Evolutionary conservation across 805 yeast species (phyloP).

Genomic region (Saturnispora hagleri): DNA sequence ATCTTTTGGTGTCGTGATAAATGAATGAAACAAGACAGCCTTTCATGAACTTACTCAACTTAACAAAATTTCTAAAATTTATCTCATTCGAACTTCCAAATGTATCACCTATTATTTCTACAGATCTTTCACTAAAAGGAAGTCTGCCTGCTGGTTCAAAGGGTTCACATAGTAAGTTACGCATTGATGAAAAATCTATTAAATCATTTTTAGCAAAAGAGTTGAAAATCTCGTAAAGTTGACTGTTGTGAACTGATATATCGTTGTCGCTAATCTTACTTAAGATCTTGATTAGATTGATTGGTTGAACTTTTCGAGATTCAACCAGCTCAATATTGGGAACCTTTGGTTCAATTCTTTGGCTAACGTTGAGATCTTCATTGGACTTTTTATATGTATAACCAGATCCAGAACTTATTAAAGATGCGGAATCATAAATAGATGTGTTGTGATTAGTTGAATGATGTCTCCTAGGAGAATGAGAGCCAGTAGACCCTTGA

Average conservation of each 20-base stretch:
- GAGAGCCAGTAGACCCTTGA: neutral
- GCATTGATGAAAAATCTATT: constrained; percentile 13
- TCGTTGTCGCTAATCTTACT: constrained; percentile 10
- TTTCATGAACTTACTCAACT: constrained; percentile 23
- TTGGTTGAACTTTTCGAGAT: neutral
- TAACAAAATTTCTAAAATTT: constrained; percentile 23
- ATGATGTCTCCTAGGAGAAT: neutral
- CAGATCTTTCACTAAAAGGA: constrained; percentile 15
- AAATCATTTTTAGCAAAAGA: constrained; percentile 13
- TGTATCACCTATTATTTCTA: constrained; percentile 14
- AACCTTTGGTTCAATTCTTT: constrained; percentile 10
- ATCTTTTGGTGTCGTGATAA: constrained; percentile 18
- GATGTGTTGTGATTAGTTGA: neutral
- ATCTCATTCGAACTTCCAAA: constrained; percentile 15
- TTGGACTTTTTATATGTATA: neutral
- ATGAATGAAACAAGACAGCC: constrained; percentile 26
- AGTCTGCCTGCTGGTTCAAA: constrained; percentile 10
- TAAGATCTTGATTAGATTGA: constrained; percentile 14
- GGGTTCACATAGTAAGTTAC: constrained; percentile 19
- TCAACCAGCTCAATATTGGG: constrained; percentile 14
- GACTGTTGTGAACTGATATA: constrained; percentile 19
- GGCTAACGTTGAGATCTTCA: neutral
- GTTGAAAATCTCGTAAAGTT: constrained; percentile 15
- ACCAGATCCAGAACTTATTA: constrained; percentile 2
- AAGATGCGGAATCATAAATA: constrained; percentile 5